Evolutionary conservation across 2,329 filamentous ascomycete species (phyloP), one percentile per base, ranked within the genome.

Genomic region (Hirsutella rhossiliensis): DNA sequence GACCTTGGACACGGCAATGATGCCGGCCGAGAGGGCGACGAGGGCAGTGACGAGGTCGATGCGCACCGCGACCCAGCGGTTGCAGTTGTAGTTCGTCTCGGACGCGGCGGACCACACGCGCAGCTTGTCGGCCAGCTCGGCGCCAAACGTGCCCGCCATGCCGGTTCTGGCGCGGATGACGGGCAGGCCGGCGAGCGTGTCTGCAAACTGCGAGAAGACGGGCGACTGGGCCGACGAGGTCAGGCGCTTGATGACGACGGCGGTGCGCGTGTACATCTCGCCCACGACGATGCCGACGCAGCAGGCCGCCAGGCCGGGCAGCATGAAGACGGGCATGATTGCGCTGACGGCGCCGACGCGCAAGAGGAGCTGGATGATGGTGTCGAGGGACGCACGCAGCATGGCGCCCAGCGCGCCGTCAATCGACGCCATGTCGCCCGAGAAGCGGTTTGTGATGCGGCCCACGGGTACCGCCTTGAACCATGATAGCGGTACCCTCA

Each of bases 41-140:
- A 74, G 56, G 0, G 73, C 71, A 2, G 73, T 75, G 43, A 73
- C 67, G 50, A 75, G 65, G 47, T 77, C 74, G 5, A 75, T 63
- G 5, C 75, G 68, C 34, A 77, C 64, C 1, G 68, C 65, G 3
- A 78, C 69, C 75, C 75, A 78, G 8, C 75, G 68, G 52, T 78
- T 78, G 47, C 69, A 69, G 54, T 76, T 76, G 48, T 66, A 75
- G 40, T 67, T 69, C 1, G 73, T 61, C 52, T 76, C 72, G 0
- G 64, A 59, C 0, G 71, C 62, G 6, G 66, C 64, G 11, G 68
- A 65, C 56, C 67, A 72, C 1, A 65, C 54, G 1, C 69, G 63
- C 29, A 78, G 48, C 50, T 71, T 71, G 27, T 69, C 61, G 1
- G 73, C 73, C n/a, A 78, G 56, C 30, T 72, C 63, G 23, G 65